Conservation (phyloP, 108 stramenopile genomes). For the Mayamaea pseudoterrestris region DNA sequence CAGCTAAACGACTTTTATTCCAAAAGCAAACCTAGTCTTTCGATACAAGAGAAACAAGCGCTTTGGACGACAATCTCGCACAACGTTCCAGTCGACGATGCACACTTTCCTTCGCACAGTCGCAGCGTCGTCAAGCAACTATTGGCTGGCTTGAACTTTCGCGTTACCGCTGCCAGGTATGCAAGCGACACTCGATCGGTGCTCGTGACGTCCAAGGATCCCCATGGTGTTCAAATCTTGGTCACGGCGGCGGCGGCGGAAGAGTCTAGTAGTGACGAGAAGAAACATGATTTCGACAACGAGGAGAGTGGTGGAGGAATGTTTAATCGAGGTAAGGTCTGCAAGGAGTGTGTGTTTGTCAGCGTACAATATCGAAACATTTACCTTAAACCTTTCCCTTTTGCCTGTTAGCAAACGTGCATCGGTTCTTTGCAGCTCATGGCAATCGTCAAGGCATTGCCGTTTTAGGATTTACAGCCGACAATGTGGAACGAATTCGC, state of each 20-base stretch:
- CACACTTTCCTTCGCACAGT: conserved; percentile 33
- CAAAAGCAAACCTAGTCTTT: neutral
- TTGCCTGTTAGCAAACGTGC: conserved; percentile 20
- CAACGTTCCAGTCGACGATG: neutral
- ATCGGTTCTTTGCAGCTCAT: conserved; percentile 45
- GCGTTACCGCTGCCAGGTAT: conserved; percentile 48
- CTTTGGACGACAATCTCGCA: conserved; percentile 6
- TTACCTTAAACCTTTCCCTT: neutral
- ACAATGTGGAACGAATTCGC: conserved; percentile 30
- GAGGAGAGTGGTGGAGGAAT: neutral
- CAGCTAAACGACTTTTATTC: conserved; percentile 26
- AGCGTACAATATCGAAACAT: neutral
- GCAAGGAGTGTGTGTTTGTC: neutral
- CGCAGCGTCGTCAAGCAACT: conserved; percentile 71
- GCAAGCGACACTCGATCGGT: conserved; percentile 31
- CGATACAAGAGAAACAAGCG: neutral
- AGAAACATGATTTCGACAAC: neutral
- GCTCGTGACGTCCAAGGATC: conserved; percentile 66
- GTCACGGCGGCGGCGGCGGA: conserved; percentile 30
- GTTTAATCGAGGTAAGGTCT: neutral
- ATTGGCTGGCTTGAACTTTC: conserved; percentile 70
- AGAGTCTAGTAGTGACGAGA: neutral
- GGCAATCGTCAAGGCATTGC: conserved; percentile 50
- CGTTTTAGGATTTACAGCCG: conserved; percentile 61
- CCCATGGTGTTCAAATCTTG: conserved; percentile 63